These are phyloP conservation scores for Trichosporon coremiiforme DNA, from an alignment of 1,284 basidiomycete genomes.

Conservation along the genomic window DNA sequence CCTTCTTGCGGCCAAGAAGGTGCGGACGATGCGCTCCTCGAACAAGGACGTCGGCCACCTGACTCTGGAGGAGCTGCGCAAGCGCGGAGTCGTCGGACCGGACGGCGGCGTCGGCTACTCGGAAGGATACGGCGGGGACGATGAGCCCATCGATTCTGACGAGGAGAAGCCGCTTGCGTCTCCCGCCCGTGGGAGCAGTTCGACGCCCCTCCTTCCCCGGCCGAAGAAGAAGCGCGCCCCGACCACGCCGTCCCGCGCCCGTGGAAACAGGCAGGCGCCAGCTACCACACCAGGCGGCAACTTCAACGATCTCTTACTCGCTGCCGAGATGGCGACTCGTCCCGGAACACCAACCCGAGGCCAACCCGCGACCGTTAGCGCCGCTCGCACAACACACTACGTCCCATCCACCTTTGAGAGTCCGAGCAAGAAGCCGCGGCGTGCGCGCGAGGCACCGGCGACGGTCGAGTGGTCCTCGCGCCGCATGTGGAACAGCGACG, in stretches of 20 bases:
- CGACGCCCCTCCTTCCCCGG: conserved; percentile 39
- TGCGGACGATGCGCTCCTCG: conserved; percentile 43
- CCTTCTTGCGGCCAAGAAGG: conserved; percentile 50
- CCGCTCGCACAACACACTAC: conserved; percentile 2
- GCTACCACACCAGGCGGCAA: conserved; percentile 52
- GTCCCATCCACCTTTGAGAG: conserved; percentile 30
- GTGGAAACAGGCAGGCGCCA: conserved; percentile 30
- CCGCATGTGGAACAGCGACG: conserved; percentile 26
- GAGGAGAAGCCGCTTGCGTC: conserved; percentile 31
- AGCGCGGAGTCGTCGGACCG: conserved; percentile 48
- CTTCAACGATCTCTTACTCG: conserved; percentile 50
- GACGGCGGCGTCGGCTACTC: conserved; percentile 51
- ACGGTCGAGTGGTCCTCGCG: conserved; percentile 32
- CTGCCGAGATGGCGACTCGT: conserved; percentile 51
- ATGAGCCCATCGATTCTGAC: conserved; percentile 25
- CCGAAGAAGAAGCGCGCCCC: conserved; percentile 44
- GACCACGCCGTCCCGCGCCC: conserved; percentile 39
- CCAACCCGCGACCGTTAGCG: conserved; percentile 18
- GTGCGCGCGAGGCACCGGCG: conserved; percentile 26
- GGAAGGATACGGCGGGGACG: conserved; percentile 50
- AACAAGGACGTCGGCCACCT: conserved; percentile 43
- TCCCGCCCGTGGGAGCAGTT: neutral
- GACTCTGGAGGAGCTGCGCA: conserved; percentile 47
- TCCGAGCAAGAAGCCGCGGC: conserved; percentile 39
- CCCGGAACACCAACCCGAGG: conserved; percentile 45